phyloP scores from a whole-genome alignment of 805 yeast genomes.

The Cyberlindnera galapagoensis region DNA sequence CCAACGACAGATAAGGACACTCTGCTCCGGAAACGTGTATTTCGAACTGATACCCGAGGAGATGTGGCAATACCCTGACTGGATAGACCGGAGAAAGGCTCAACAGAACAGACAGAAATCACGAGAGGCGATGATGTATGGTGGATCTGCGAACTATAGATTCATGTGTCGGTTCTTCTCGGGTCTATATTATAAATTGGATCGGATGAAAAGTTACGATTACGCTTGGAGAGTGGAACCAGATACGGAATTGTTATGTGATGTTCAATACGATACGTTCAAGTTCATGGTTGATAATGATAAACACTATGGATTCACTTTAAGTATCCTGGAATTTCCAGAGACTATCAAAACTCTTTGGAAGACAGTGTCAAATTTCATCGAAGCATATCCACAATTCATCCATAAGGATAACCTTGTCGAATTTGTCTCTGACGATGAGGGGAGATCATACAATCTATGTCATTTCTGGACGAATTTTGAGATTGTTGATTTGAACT shows the following conservation, averaged over 20 bases:
- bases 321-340: conserved; percentile 56
- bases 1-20: conserved; percentile 23
- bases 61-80: conserved; percentile 43
- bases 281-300: conserved; percentile 45
- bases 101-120: conserved; percentile 23
- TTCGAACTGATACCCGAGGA: conserved; percentile 38
- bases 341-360: conserved; percentile 51
- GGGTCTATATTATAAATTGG: conserved; percentile 57
- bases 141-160: conserved; percentile 56
- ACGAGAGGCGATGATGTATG: conserved; percentile 34
- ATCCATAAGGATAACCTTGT: conserved; percentile 47
- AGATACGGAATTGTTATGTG: conserved; percentile 53
- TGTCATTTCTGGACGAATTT: conserved; percentile 85
- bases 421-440: conserved; percentile 55
- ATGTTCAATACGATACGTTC: conserved; percentile 58
- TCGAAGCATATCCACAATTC: conserved; percentile 36
- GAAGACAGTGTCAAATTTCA: conserved; percentile 41
- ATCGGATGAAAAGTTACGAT: conserved; percentile 46
- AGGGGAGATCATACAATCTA: conserved; percentile 57
- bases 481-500: conserved; percentile 65
- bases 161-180: conserved; percentile 52
- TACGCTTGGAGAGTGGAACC: conserved; percentile 81
- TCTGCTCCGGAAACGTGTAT: conserved; percentile 34
- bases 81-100: conserved; percentile 32
- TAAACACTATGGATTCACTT: conserved; percentile 60